phyloP scores from a whole-genome alignment of 345 rosid genomes.

The Eucalyptus albens region DNA sequence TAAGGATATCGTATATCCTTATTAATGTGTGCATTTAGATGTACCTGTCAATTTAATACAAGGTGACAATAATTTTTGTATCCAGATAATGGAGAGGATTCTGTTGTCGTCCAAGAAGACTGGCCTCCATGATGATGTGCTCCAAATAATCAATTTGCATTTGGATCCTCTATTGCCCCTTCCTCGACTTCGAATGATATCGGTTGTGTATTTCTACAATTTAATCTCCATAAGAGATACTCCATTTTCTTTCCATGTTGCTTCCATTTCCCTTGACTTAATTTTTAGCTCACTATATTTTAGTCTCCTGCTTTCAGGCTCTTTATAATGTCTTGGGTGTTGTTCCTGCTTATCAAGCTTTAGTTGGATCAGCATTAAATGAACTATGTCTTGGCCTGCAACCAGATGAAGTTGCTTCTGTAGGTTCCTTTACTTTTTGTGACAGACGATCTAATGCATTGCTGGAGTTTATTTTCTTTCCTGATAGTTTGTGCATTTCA shows the following conservation, averaged over 20 bases:
- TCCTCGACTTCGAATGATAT: conserved; percentile 90
- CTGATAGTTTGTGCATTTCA: background rate
- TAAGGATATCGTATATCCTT: conserved; percentile 9
- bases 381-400: conserved; percentile 92
- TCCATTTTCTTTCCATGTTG: background rate
- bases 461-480: background rate
- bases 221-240: background rate
- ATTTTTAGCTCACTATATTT: background rate
- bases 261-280: background rate
- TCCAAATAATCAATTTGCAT: conserved; percentile 73
- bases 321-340: conserved; percentile 83
- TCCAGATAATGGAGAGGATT: conserved; percentile 85
- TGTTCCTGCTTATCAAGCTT: conserved; percentile 79
- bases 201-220: conserved; percentile 38
- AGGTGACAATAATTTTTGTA: background rate
- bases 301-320: conserved; percentile 36
- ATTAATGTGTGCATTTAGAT: background rate
- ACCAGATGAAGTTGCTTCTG: conserved; percentile 75
- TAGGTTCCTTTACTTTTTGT: conserved; percentile 15
- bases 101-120: conserved; percentile 69
- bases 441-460: background rate
- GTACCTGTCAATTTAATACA: background rate
- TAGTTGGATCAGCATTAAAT: conserved; percentile 78
- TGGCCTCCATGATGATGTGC: conserved; percentile 75
- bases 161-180: conserved; percentile 87